Conservation (phyloP, 1,139 yeast species). For the Debaryomyces udenii region DNA sequence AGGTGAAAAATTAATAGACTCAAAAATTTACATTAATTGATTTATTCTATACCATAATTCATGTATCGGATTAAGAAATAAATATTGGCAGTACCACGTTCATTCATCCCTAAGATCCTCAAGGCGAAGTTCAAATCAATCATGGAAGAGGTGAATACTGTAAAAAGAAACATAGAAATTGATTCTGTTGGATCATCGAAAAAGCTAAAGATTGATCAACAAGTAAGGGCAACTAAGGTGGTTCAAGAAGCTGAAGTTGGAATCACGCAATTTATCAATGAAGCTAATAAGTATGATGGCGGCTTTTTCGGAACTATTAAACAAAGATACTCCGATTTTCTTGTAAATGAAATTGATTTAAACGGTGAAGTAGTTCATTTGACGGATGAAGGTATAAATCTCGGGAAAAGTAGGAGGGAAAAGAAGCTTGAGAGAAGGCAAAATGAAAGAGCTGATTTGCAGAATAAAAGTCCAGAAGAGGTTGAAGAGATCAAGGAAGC, state of each 20-base stretch:
- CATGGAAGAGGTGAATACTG: slow-evolving; percentile 13
- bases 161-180: slow-evolving; percentile 13
- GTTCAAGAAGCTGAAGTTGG: slow-evolving; percentile 79
- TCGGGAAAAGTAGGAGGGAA: slow-evolving; percentile 54
- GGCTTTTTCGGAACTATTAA: slow-evolving; percentile 83
- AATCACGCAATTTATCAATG: slow-evolving; percentile 67
- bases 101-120: slow-evolving; percentile 7
- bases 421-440: slow-evolving; percentile 50
- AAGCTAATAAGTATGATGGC: slow-evolving; percentile 36
- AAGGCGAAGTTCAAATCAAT: slow-evolving; percentile 8
- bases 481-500: slow-evolving; percentile 35
- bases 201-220: slow-evolving; percentile 12
- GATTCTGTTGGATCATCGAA: slow-evolving; percentile 11
- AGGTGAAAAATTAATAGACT: slow-evolving; percentile 5
- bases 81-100: slow-evolving; percentile 11
- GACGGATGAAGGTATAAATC: slow-evolving; percentile 68
- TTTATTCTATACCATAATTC: slow-evolving; percentile 1
- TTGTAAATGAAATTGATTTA: slow-evolving; percentile 81
- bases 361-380: slow-evolving; percentile 76
- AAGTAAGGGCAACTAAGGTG: slow-evolving; percentile 16
- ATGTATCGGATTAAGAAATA: slow-evolving; percentile 14
- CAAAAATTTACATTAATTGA: not conserved
- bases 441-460: slow-evolving; percentile 40
- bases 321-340: slow-evolving; percentile 90
- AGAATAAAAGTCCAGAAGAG: slow-evolving; percentile 39